Percentiles rank a stretch among this genome's conserved stretches.
phyloP scores from a whole-genome alignment of 202 grass and related monocot genomes.

The Eragrostis tef region DNA sequence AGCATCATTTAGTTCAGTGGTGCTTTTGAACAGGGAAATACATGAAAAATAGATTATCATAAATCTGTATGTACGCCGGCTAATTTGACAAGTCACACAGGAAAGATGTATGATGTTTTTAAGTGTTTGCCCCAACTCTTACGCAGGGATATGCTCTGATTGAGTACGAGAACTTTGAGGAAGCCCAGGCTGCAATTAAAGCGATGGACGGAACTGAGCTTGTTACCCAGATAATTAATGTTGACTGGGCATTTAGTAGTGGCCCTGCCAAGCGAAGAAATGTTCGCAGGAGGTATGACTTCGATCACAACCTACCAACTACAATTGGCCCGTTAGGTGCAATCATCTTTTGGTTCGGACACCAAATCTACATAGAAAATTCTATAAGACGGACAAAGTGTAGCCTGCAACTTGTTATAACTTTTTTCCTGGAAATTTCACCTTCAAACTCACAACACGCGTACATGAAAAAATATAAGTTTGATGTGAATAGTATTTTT shows the following conservation, averaged over 20 bases:
- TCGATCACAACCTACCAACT: not conserved
- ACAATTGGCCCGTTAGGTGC: not conserved
- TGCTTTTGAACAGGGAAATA: constrained; percentile 1
- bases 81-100: constrained; percentile 6
- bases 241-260: constrained; percentile 84
- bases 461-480: not conserved
- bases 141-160: constrained; percentile 71
- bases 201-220: constrained; percentile 59
- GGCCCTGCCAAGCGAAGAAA: constrained; percentile 60
- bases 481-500: not conserved
- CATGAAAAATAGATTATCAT: not conserved
- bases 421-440: not conserved
- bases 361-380: not conserved
- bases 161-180: constrained; percentile 70
- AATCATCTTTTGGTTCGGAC: not conserved
- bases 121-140: not conserved
- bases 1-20: not conserved
- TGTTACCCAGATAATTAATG: constrained; percentile 67
- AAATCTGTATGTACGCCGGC: not conserved
- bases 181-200: constrained; percentile 75
- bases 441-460: not conserved
- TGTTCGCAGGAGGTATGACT: constrained; percentile 45
- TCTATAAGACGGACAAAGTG: not conserved
- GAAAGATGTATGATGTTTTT: not conserved
- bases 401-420: too few relatives aligned